Evolutionary conservation across 768 basidiomycete genomes (phyloP).

Genomic region (Tephrocybe sp.): DNA sequence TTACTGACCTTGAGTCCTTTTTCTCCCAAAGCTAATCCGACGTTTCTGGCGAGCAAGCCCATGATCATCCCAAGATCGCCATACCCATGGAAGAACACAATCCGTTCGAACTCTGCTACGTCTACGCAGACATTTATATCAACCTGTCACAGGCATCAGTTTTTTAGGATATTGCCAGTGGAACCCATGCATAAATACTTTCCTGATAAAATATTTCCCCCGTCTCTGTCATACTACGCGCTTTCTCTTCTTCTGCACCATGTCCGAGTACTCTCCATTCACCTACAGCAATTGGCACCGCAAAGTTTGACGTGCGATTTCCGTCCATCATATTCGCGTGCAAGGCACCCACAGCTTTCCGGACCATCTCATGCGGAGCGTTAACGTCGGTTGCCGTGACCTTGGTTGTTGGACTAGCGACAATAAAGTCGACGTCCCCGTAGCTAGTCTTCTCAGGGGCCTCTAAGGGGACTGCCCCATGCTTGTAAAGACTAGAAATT

Average conservation of each 20-base stretch:
- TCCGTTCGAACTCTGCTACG: constrained; percentile 47
- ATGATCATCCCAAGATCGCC: constrained; percentile 76
- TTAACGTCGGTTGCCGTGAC: constrained; percentile 23
- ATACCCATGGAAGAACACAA: constrained; percentile 59
- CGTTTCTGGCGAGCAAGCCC: constrained; percentile 51
- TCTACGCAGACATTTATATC: constrained; percentile 63
- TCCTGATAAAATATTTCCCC: constrained; percentile 45
- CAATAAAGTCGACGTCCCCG: constrained; percentile 73
- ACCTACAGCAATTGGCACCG: constrained; percentile 41
- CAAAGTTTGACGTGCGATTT: constrained; percentile 63
- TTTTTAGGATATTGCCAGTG: too few relatives aligned
- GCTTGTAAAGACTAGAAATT: constrained; percentile 45
- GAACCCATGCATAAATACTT: neutral
- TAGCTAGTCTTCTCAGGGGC: constrained; percentile 65
- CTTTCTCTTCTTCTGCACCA: constrained; percentile 27
- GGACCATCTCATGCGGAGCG: constrained; percentile 14
- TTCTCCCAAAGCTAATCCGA: constrained; percentile 48
- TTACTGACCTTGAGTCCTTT: constrained; percentile 56
- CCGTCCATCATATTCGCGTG: constrained; percentile 6
- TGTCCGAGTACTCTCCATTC: constrained; percentile 37
- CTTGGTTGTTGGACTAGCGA: constrained; percentile 39
- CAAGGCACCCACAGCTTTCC: neutral
- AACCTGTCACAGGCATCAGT: constrained; percentile 37
- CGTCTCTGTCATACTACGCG: constrained; percentile 21
- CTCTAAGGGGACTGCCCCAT: constrained; percentile 58